These are phyloP conservation scores for Aspergillus sergii DNA, from an alignment of 2,329 filamentous ascomycete genomes.

Conservation along the genomic window DNA sequence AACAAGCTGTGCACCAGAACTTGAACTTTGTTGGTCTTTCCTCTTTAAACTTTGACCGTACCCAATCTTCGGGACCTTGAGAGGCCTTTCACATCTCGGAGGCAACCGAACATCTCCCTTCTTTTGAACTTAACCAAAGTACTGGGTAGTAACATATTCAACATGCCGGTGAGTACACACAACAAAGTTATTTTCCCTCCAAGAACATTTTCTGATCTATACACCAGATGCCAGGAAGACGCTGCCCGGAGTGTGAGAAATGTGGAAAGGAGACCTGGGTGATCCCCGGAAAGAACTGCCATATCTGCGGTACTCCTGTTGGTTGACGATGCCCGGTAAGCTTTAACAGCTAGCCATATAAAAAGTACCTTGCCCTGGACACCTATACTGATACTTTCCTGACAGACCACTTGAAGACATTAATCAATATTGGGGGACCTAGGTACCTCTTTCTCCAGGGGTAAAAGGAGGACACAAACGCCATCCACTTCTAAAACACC, in stretches of 20 bases:
- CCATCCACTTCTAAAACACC: background rate
- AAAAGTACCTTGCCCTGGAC: background rate
- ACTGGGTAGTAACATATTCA: constrained; percentile 4
- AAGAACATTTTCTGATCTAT: background rate
- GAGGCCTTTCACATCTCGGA: background rate
- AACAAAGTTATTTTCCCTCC: background rate
- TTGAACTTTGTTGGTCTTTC: constrained; percentile 4
- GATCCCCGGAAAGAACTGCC: constrained; percentile 50
- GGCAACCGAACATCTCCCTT: background rate
- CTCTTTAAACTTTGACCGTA: constrained; percentile 12
- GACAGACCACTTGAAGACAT: background rate
- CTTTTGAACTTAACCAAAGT: background rate
- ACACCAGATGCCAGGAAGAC: constrained; percentile 48
- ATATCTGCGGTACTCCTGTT: constrained; percentile 43
- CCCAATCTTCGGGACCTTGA: background rate
- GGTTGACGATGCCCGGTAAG: constrained; percentile 18
- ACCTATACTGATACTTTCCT: background rate
- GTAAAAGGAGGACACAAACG: background rate
- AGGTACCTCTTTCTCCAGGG: background rate
- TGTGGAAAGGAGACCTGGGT: constrained; percentile 47
- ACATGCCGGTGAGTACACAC: constrained; percentile 12
- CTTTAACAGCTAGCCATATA: background rate
- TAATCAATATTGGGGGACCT: background rate
- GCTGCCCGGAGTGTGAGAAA: constrained; percentile 42
- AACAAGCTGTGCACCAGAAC: constrained; percentile 13